A percentile compares a stretch with the other conserved stretches of the same genome.
phyloP scores from a whole-genome alignment of 1,284 basidiomycete genomes.

The Mixia osmundae region DNA sequence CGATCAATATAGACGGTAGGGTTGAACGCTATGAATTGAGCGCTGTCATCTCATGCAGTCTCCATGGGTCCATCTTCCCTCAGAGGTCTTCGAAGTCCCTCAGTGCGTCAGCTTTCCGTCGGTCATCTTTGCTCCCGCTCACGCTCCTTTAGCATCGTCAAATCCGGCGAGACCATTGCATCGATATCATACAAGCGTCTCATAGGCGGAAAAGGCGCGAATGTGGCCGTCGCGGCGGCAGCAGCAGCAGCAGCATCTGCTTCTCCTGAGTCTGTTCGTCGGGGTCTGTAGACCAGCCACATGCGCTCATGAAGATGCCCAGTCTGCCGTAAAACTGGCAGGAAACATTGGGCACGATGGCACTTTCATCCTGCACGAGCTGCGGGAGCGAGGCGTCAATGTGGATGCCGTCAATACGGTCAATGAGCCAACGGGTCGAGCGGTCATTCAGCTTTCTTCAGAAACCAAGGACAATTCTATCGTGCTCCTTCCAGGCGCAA shows the following conservation, averaged over 20 bases:
- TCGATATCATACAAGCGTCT: constrained; percentile 18
- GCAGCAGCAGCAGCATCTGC: constrained; percentile 7
- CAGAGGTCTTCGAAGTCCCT: too few species aligned
- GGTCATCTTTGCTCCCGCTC: too few species aligned
- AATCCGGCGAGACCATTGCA: constrained; percentile 27
- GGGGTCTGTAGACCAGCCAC: not conserved
- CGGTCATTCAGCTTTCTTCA: constrained; percentile 24
- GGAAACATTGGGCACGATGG: constrained; percentile 24
- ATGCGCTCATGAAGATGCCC: constrained; percentile 16
- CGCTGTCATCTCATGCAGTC: too few species aligned
- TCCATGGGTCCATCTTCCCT: too few species aligned
- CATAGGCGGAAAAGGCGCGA: constrained; percentile 28
- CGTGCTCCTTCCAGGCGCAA: constrained; percentile 13
- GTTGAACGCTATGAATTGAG: too few species aligned
- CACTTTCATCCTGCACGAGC: constrained; percentile 14
- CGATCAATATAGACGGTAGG: too few species aligned
- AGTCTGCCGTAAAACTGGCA: constrained; percentile 22
- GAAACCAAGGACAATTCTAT: constrained; percentile 26
- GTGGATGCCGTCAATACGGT: constrained; percentile 15
- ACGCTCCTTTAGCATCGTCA: too few species aligned
- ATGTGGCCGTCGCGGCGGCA: constrained; percentile 26
- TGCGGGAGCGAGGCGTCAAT: constrained; percentile 21
- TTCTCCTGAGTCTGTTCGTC: not conserved
- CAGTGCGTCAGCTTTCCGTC: too few species aligned
- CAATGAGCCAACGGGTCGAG: constrained; percentile 16